These are phyloP conservation scores for Russula vinacea DNA, from an alignment of 768 basidiomycete genomes.

Conservation along the genomic window DNA sequence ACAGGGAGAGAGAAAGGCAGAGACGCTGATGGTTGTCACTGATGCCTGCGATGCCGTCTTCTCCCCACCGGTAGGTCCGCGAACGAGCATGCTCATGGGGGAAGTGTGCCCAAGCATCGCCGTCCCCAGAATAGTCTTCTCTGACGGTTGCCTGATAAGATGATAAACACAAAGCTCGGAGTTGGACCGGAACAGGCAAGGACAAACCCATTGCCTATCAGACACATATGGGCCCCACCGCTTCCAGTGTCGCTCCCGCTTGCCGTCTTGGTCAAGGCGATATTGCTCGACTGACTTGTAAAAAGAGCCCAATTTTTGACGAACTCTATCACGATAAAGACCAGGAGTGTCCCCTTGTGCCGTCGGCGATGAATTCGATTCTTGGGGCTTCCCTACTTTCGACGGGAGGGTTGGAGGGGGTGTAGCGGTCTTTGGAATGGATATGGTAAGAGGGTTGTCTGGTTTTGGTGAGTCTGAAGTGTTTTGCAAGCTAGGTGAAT, in stretches of 20 bases:
- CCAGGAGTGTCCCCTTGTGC: conserved; percentile 26
- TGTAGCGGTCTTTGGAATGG: conserved; percentile 56
- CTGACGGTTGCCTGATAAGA: conserved; percentile 83
- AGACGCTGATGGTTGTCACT: conserved; percentile 96
- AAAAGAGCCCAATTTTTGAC: conserved; percentile 57
- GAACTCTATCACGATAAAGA: conserved; percentile 63
- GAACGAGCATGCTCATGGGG: conserved; percentile 92
- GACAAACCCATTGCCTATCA: conserved; percentile 92
- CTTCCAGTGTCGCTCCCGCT: conserved; percentile 90
- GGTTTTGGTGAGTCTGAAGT: conserved; percentile 31
- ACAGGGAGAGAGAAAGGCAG: conserved; percentile 86
- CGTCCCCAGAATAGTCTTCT: conserved; percentile 96
- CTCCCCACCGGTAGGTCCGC: conserved; percentile 97
- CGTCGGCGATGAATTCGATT: conserved; percentile 19
- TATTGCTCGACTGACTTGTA: conserved; percentile 83
- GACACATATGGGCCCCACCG: conserved; percentile 97
- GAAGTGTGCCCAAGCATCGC: conserved; percentile 94
- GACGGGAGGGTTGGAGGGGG: conserved; percentile 38
- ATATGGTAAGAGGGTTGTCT: conserved; percentile 50
- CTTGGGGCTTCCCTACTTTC: conserved; percentile 16
- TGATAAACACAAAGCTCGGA: conserved; percentile 23
- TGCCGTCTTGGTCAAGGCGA: conserved; percentile 79
- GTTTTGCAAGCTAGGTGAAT: conserved; percentile 6
- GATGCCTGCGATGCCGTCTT: conserved; percentile 96
- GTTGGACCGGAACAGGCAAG: neutral